These are phyloP conservation scores for Linnemannia exigua DNA, from an alignment of 192 early-diverging fungal genomes.

Conservation along the genomic window DNA sequence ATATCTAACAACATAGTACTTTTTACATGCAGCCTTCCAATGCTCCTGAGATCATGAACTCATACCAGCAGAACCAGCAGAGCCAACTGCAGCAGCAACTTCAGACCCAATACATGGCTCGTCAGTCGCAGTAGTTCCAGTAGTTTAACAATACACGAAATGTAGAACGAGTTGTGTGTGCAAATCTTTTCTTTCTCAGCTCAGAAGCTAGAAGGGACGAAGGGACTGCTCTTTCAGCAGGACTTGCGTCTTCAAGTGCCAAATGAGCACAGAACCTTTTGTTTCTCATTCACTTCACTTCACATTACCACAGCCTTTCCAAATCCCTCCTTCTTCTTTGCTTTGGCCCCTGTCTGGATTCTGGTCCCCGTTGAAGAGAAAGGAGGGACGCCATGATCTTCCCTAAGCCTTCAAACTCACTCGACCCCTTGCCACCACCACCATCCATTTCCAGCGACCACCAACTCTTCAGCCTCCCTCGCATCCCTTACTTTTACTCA, in stretches of 20 bases:
- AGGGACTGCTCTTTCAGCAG: neutral
- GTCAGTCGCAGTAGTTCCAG: neutral
- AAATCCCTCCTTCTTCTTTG: neutral
- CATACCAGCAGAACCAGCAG: neutral
- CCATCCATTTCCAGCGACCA: neutral
- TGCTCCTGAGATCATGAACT: neutral
- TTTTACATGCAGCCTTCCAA: neutral
- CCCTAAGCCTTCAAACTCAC: slow-evolving; percentile 13
- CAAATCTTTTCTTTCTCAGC: neutral
- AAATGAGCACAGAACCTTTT: neutral
- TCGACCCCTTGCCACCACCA: slow-evolving; percentile 2
- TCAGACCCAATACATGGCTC: neutral
- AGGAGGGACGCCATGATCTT: slow-evolving; percentile 19
- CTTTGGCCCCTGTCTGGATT: neutral
- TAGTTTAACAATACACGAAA: neutral
- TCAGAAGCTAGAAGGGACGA: neutral
- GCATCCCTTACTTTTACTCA: slow-evolving; percentile 49
- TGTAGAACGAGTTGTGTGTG: too few relatives aligned
- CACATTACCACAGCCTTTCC: neutral
- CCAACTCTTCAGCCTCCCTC: slow-evolving; percentile 35
- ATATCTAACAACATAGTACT: neutral
- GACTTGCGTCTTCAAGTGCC: neutral
- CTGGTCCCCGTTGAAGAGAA: neutral
- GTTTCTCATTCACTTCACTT: too few relatives aligned
- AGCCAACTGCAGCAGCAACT: neutral